Conservation (phyloP, 352 stramenopile genomes). For the Globisporangium cylindrosporum region DNA sequence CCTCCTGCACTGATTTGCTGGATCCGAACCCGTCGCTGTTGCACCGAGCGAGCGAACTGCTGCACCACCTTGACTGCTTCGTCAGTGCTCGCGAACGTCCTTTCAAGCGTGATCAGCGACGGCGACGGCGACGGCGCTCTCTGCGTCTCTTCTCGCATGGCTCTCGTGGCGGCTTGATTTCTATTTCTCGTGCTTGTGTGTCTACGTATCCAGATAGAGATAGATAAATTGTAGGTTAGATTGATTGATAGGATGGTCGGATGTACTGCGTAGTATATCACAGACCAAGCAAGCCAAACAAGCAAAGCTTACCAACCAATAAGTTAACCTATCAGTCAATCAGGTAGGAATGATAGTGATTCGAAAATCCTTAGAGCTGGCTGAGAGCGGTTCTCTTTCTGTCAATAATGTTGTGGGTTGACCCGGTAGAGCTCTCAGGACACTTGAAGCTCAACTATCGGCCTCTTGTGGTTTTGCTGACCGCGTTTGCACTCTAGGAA, state of each 20-base stretch:
- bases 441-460: neutral
- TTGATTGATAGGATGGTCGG: neutral
- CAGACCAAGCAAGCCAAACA: neutral
- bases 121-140: neutral
- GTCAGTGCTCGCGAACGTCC: neutral
- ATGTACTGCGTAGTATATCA: neutral
- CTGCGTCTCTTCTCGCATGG: neutral
- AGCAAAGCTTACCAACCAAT: neutral
- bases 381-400: neutral
- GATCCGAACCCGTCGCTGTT: slow-evolving; percentile 40
- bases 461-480: neutral
- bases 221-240: neutral
- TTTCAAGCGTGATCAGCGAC: neutral
- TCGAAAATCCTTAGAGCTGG: neutral
- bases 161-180: neutral
- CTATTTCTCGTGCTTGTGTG: neutral
- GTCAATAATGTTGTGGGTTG: neutral
- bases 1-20: neutral
- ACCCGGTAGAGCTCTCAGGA: neutral
- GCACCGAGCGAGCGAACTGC: slow-evolving; percentile 44
- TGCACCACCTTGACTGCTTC: slow-evolving; percentile 46
- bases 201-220: neutral
- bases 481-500: neutral
- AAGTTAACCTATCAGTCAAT: slow-evolving; percentile 6
- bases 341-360: slow-evolving; percentile 7